Evolutionary conservation across 257 asterid genomes (phyloP).

Genomic region (Osmanthus fragrans): DNA sequence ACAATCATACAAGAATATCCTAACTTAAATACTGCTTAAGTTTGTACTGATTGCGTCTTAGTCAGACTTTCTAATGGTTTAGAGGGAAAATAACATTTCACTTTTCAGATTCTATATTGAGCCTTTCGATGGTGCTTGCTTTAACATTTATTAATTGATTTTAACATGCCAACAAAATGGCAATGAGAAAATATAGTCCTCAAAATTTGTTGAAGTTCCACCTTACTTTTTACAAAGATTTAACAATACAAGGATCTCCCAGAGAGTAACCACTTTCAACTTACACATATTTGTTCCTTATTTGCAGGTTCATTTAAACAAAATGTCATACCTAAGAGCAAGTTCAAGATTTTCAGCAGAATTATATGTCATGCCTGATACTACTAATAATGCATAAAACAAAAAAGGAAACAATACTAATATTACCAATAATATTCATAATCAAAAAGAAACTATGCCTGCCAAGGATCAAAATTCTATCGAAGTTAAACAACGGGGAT

Average conservation of each 20-base stretch:
- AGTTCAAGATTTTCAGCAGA: conserved; percentile 1
- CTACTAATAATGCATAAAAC: not conserved
- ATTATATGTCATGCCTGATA: not conserved
- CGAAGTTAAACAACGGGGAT: conserved; percentile 11
- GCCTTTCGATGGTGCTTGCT: no score
- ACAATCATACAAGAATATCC: not conserved
- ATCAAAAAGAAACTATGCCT: not conserved
- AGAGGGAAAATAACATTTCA: not conserved
- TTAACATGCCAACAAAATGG: no score
- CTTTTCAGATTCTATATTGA: not conserved
- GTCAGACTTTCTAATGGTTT: not conserved
- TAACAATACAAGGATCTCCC: no score
- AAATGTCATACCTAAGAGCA: not conserved
- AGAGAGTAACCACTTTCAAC: not conserved
- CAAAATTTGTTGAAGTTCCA: not conserved
- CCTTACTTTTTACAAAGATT: not conserved
- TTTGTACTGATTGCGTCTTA: not conserved
- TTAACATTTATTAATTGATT: no score
- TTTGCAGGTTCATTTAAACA: no score
- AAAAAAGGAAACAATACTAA: not conserved
- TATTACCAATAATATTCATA: not conserved
- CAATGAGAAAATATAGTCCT: not conserved
- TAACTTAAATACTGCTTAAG: not conserved
- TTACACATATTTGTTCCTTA: not conserved
- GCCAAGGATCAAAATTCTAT: conserved; percentile 1